phyloP scores from a whole-genome alignment of 768 basidiomycete species.

The Scleroderma bovista region DNA sequence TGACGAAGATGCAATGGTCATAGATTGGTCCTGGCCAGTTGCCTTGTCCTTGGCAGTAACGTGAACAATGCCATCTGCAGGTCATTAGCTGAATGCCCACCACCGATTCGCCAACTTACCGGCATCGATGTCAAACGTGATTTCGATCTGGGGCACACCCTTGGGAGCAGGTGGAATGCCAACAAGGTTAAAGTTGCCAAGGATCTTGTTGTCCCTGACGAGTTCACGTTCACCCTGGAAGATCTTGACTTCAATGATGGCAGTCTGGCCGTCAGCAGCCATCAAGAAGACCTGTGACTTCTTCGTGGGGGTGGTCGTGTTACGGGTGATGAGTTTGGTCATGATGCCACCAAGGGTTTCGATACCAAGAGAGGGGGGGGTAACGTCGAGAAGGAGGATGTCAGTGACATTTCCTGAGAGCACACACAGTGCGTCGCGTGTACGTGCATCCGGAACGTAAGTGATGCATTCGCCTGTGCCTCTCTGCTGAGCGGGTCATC shows the following conservation, averaged over 20 bases:
- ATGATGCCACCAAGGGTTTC: conserved; percentile 99
- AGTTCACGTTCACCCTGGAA: conserved; percentile 99
- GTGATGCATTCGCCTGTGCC: conserved; percentile 84
- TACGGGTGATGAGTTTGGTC: conserved; percentile 97
- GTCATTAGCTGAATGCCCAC: background rate
- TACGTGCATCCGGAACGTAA: conserved; percentile 91
- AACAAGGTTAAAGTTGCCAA: conserved; percentile 99
- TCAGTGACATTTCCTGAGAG: conserved; percentile 95
- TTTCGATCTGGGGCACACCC: conserved; percentile 74
- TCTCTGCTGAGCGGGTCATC: conserved; percentile 68
- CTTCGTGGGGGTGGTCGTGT: conserved; percentile 99
- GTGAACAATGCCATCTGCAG: conserved; percentile 88
- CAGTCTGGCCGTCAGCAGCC: conserved; percentile 98
- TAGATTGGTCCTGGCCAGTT: conserved; percentile 84
- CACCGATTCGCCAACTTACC: conserved; percentile 37
- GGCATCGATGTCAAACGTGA: conserved; percentile 96
- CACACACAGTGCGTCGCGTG: conserved; percentile 89
- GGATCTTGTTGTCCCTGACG: conserved; percentile 95
- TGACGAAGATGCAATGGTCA: conserved; percentile 97
- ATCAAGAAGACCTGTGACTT: conserved; percentile 99
- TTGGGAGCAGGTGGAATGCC: conserved; percentile 86
- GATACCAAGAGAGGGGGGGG: conserved; percentile 92
- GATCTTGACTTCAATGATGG: conserved; percentile 99
- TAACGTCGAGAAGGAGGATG: conserved; percentile 90
- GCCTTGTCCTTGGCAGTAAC: conserved; percentile 95